A percentile compares a stretch with the other conserved stretches of the same genome.
phyloP scores from a whole-genome alignment of 1,139 yeast genomes.

The Taiozyma sp. region DNA sequence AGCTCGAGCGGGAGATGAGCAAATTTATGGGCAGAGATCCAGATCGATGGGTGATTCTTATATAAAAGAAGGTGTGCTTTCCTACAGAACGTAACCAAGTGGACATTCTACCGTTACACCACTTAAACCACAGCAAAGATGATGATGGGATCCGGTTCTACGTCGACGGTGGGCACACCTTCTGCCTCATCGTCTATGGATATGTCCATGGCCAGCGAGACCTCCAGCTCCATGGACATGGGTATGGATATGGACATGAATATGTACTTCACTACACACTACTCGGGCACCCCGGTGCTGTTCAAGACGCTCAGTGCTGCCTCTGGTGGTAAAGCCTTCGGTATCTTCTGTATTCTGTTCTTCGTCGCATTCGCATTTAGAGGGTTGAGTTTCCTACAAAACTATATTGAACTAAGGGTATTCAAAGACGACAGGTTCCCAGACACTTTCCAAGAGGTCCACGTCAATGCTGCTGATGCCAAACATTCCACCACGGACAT shows the following conservation, averaged over 20 bases:
- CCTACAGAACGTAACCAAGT: background rate
- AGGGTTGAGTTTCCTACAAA: slow-evolving; percentile 52
- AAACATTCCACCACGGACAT: background rate
- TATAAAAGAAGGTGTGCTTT: background rate
- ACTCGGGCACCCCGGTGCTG: slow-evolving; percentile 53
- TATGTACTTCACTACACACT: slow-evolving; percentile 49
- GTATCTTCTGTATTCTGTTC: slow-evolving; percentile 60
- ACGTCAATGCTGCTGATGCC: background rate
- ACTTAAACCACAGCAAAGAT: slow-evolving; percentile 9
- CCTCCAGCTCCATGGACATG: slow-evolving; percentile 12
- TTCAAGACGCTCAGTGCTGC: slow-evolving; percentile 50
- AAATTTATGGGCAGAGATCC: background rate
- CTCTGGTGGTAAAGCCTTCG: slow-evolving; percentile 60
- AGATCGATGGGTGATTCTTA: background rate
- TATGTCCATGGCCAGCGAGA: slow-evolving; percentile 3
- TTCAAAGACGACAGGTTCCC: slow-evolving; percentile 32
- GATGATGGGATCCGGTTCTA: slow-evolving; percentile 22
- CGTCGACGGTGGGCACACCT: slow-evolving; percentile 16
- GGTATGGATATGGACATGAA: slow-evolving; percentile 59
- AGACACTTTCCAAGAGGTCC: background rate
- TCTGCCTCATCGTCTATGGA: slow-evolving; percentile 11
- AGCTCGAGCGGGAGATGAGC: background rate
- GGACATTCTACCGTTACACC: background rate
- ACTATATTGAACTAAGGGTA: slow-evolving; percentile 63
- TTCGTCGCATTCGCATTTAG: slow-evolving; percentile 53